These are phyloP conservation scores for Skeletonema costatum DNA, from an alignment of 108 stramenopile genomes.

Conservation along the genomic window DNA sequence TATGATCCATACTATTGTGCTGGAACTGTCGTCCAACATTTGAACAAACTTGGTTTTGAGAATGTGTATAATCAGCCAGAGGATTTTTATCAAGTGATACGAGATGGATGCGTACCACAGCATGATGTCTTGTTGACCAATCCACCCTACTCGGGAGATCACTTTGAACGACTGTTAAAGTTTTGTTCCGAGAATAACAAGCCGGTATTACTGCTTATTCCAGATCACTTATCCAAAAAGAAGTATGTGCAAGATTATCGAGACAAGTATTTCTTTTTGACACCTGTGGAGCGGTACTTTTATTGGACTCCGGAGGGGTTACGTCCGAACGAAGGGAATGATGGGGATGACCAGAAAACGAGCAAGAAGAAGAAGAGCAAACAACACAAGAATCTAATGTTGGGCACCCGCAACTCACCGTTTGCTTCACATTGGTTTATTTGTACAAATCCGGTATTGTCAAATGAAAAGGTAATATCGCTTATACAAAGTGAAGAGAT, in stretches of 20 bases:
- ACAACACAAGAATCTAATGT: conserved; percentile 23
- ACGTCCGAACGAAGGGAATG: conserved; percentile 2
- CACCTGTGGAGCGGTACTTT: conserved; percentile 16
- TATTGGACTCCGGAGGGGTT: conserved; percentile 37
- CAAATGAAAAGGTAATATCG: conserved; percentile 12
- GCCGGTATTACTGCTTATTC: conserved; percentile 13
- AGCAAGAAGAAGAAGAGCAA: conserved; percentile 7
- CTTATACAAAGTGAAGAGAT: not conserved
- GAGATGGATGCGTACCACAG: conserved; percentile 38
- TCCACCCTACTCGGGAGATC: conserved; percentile 83
- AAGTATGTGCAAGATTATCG: not conserved
- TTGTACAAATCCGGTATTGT: conserved; percentile 8
- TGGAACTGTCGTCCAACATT: conserved; percentile 56
- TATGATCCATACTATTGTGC: conserved; percentile 93
- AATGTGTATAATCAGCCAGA: conserved; percentile 47
- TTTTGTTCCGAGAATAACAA: conserved; percentile 25
- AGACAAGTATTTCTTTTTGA: conserved; percentile 22
- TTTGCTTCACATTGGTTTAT: conserved; percentile 38
- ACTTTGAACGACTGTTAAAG: conserved; percentile 63
- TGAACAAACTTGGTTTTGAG: conserved; percentile 63
- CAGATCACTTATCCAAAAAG: conserved; percentile 18
- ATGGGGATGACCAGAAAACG: not conserved
- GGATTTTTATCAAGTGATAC: conserved; percentile 57
- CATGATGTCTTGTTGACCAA: conserved; percentile 86
- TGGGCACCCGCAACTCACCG: conserved; percentile 28